Conservation (phyloP, 2,329 filamentous ascomycete species). For the Fusarium longipes region DNA sequence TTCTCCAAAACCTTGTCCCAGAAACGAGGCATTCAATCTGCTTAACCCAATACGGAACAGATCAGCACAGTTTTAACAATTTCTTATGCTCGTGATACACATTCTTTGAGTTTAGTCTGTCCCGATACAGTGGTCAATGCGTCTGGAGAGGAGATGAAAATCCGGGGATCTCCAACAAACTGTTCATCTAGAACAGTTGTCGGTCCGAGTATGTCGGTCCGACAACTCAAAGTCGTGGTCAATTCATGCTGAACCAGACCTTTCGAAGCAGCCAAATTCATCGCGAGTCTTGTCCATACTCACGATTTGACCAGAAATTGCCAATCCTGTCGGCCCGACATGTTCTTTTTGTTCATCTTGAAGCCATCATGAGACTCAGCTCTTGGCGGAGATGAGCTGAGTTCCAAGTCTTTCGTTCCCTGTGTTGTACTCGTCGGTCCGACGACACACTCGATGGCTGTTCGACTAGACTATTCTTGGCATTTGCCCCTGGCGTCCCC, state of each 20-base stretch:
- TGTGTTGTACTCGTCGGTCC: background rate
- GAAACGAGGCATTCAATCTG: background rate
- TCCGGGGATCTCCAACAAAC: slow-evolving; percentile 6
- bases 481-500: slow-evolving; percentile 1
- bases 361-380: slow-evolving; percentile 19
- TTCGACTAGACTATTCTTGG: slow-evolving; percentile 4
- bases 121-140: slow-evolving; percentile 12
- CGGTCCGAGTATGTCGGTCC: slow-evolving; percentile 9
- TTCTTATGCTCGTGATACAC: background rate
- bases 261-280: background rate
- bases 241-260: background rate
- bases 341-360: no score
- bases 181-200: background rate
- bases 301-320: slow-evolving; percentile 6
- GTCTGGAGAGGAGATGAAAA: slow-evolving; percentile 11
- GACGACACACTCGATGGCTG: background rate
- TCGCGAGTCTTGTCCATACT: background rate
- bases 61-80: background rate
- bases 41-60: background rate
- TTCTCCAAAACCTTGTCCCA: background rate
- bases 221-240: background rate
- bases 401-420: slow-evolving; percentile 1
- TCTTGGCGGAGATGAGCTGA: slow-evolving; percentile 14
- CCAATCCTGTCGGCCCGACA: slow-evolving; percentile 25
- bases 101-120: background rate